Evolutionary conservation across 768 basidiomycete species (phyloP).

Genomic region (Pleurotus djamor): DNA sequence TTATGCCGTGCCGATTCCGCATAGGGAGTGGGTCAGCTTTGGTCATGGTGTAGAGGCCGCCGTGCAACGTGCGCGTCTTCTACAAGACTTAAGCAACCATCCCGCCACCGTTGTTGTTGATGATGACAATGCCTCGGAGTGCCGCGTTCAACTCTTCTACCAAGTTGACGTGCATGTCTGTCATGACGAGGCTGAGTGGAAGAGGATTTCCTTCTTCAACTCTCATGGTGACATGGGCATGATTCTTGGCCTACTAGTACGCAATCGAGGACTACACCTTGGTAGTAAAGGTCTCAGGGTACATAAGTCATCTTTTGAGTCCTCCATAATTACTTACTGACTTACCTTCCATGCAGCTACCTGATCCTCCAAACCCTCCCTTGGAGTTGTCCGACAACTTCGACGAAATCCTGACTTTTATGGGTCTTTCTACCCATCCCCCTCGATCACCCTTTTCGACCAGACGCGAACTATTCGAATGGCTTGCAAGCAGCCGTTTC

Average conservation of each 20-base stretch:
- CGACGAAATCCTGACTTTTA: constrained; percentile 48
- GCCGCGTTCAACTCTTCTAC: constrained; percentile 3
- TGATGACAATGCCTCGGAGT: neutral
- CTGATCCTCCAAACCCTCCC: constrained; percentile 39
- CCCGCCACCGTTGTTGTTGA: neutral
- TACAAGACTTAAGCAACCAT: constrained; percentile 9
- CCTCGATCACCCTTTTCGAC: constrained; percentile 56
- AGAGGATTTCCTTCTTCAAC: constrained; percentile 52
- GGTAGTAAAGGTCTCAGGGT: constrained; percentile 62
- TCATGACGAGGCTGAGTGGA: constrained; percentile 42
- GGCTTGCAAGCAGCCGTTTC: constrained; percentile 52
- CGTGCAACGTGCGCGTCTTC: constrained; percentile 15
- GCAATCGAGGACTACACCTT: constrained; percentile 47
- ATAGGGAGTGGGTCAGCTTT: constrained; percentile 33
- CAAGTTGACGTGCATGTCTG: constrained; percentile 69
- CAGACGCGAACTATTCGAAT: constrained; percentile 52
- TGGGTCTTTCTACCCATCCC: constrained; percentile 51
- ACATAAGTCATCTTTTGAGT: neutral
- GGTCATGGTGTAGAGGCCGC: constrained; percentile 27
- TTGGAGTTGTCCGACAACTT: constrained; percentile 51
- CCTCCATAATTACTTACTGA: neutral
- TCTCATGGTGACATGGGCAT: constrained; percentile 74
- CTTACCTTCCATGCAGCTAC: constrained; percentile 22
- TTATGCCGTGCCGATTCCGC: constrained; percentile 50
- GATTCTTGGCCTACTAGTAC: constrained; percentile 58